These are phyloP conservation scores for Akanthomyces muscarius DNA, from an alignment of 2,329 filamentous ascomycete species.

Conservation along the genomic window DNA sequence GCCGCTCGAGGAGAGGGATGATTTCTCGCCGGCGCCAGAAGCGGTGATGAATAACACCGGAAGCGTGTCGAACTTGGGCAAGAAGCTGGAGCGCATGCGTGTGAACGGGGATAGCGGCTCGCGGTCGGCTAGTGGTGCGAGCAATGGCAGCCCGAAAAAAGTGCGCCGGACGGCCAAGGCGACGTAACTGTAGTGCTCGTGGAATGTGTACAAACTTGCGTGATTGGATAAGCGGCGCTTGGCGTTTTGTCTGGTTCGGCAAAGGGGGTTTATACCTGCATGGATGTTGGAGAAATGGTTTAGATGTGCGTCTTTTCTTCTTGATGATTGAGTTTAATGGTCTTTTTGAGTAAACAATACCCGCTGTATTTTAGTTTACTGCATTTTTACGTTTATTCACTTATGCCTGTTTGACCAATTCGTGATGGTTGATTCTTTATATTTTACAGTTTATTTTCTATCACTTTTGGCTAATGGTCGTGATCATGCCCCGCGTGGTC, in stretches of 20 bases:
- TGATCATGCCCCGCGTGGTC: not conserved
- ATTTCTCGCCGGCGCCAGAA: constrained; percentile 29
- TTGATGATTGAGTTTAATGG: not conserved
- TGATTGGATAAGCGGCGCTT: not conserved
- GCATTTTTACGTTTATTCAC: not conserved
- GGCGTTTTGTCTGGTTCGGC: constrained; percentile 3
- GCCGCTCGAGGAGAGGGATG: constrained; percentile 52
- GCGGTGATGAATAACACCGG: constrained; percentile 20
- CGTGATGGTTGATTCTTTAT: not conserved
- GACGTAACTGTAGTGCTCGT: not conserved
- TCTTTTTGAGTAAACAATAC: constrained; percentile 10
- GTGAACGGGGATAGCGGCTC: constrained; percentile 37
- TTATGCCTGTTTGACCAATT: too few species aligned
- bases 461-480: not conserved
- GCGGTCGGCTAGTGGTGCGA: constrained; percentile 25
- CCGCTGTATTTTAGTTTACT: constrained; percentile 11
- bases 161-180: constrained; percentile 35
- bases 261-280: not conserved
- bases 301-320: not conserved
- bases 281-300: not conserved
- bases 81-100: constrained; percentile 48
- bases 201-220: not conserved
- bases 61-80: constrained; percentile 36
- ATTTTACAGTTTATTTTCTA: not conserved
- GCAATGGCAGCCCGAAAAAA: constrained; percentile 49